These are phyloP conservation scores for Podaxis mareebaensis DNA, from an alignment of 768 basidiomycete genomes.

Conservation along the genomic window DNA sequence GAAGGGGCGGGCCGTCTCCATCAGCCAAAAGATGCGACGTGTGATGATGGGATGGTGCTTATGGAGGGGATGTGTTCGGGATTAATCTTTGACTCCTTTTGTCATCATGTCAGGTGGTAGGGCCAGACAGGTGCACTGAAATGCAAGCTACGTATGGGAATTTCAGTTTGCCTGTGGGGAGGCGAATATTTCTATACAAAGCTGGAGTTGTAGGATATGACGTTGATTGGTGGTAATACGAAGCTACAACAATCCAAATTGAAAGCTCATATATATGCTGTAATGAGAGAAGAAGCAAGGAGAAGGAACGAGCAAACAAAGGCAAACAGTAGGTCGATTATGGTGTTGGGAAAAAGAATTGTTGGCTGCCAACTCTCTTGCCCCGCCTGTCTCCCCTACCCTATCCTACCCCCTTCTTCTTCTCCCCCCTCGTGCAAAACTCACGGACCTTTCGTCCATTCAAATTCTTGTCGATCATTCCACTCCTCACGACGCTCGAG, in stretches of 20 bases:
- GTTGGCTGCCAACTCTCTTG: conserved; percentile 3
- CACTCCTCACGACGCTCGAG: conserved; percentile 4
- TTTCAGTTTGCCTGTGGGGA: background rate
- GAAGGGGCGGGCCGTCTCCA: conserved; percentile 14
- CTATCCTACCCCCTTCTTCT: background rate
- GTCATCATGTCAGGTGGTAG: conserved; percentile 10
- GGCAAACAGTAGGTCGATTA: conserved; percentile 12
- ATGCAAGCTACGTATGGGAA: background rate
- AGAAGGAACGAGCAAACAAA: background rate
- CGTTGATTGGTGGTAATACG: background rate
- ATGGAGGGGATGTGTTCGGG: conserved; percentile 1
- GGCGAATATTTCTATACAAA: background rate
- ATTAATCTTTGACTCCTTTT: background rate
- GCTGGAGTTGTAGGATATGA: background rate
- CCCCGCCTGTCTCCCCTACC: conserved; percentile 12
- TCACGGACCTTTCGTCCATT: conserved; percentile 14
- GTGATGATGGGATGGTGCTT: conserved; percentile 8
- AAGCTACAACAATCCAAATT: background rate
- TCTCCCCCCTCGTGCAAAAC: conserved; percentile 2
- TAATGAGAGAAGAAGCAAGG: background rate
- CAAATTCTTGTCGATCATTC: conserved; percentile 1
- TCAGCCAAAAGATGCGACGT: conserved; percentile 5
- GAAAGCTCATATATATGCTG: background rate
- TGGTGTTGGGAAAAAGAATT: conserved; percentile 17
- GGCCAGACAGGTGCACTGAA: background rate